Conservation (phyloP, 1,284 basidiomycete species). For the Abortiporus biennis region DNA sequence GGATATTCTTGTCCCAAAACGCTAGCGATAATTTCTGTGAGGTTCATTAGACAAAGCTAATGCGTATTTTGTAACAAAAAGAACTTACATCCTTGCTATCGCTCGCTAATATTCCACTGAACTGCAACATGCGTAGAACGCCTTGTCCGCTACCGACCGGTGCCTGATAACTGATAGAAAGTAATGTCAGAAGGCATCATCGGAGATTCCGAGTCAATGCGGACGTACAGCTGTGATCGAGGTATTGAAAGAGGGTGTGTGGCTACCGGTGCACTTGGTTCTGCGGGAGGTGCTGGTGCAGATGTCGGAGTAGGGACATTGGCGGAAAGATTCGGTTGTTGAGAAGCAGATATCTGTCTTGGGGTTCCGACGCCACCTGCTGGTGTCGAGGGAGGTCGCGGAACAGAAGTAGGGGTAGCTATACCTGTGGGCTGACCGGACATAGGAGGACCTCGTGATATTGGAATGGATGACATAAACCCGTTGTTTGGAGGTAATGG, state of each 20-base stretch:
- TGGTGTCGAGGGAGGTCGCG: neutral
- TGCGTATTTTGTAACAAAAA: constrained; percentile 3
- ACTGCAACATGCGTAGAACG: constrained; percentile 52
- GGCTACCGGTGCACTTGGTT: neutral
- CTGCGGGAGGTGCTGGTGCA: neutral
- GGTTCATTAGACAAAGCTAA: neutral
- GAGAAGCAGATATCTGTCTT: no score
- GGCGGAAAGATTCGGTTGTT: neutral
- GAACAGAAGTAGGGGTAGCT: neutral
- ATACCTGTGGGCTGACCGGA: neutral
- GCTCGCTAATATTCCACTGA: constrained; percentile 53
- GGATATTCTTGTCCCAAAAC: constrained; percentile 59
- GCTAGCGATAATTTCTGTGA: constrained; percentile 50
- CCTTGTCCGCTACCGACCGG: constrained; percentile 52
- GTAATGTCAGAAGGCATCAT: neutral
- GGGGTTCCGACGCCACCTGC: neutral
- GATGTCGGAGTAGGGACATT: neutral
- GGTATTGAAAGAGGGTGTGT: neutral
- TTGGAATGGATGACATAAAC: neutral
- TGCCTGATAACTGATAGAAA: constrained; percentile 2
- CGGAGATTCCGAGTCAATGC: neutral
- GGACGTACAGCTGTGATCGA: neutral
- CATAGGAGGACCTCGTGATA: neutral
- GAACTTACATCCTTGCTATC: constrained; percentile 28
- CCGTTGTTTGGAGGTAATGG: neutral